Evolutionary conservation across 768 basidiomycete species (phyloP).

Genomic region (Termitomyces sp.): DNA sequence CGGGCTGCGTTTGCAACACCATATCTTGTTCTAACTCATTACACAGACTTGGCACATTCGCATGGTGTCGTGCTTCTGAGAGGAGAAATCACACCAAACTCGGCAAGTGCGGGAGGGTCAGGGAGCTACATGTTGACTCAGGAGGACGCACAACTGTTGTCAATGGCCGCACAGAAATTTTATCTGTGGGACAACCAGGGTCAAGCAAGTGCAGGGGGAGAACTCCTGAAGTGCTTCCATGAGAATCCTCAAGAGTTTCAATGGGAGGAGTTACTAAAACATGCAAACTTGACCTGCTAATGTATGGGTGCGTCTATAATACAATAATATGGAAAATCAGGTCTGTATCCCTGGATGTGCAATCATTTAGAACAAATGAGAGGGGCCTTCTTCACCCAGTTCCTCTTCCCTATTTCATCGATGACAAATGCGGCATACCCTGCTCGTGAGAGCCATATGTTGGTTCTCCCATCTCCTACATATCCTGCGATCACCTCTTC

Average conservation of each 20-base stretch:
- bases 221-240: conserved; percentile 67
- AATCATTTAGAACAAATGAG: conserved; percentile 25
- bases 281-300: conserved; percentile 28
- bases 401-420: conserved; percentile 47
- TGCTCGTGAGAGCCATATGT: conserved; percentile 42
- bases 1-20: conserved; percentile 84
- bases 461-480: conserved; percentile 56
- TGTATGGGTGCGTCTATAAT: not conserved
- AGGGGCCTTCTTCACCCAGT: conserved; percentile 56
- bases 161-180: conserved; percentile 79
- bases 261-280: conserved; percentile 74
- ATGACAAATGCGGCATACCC: conserved; percentile 60
- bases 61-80: conserved; percentile 83
- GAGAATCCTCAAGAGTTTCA: conserved; percentile 73
- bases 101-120: conserved; percentile 29
- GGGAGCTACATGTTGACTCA: conserved; percentile 62
- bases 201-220: conserved; percentile 34
- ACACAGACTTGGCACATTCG: conserved; percentile 78
- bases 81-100: conserved; percentile 82
- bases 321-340: not conserved
- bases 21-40: conserved; percentile 85
- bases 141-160: conserved; percentile 79
- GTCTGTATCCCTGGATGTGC: not conserved
- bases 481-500: conserved; percentile 55
- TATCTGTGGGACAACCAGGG: conserved; percentile 57